Conservation (phyloP, 2,329 filamentous ascomycete genomes). For the Alternaria sp. region DNA sequence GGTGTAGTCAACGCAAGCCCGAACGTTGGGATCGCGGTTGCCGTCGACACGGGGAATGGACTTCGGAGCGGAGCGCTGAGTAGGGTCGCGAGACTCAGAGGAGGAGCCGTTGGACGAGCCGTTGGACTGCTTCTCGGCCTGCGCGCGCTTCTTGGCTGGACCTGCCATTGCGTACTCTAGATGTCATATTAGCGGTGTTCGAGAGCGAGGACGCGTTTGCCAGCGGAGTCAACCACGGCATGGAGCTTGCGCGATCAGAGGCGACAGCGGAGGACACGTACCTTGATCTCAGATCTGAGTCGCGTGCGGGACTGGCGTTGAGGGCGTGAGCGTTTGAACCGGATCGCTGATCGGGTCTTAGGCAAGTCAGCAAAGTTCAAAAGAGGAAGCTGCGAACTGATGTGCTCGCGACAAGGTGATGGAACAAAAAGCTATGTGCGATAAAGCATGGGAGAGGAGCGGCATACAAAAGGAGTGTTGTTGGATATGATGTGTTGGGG, state of each 20-base stretch:
- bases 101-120: constrained; percentile 36
- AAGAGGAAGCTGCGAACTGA: constrained; percentile 10
- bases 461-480: constrained; percentile 4
- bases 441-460: neutral
- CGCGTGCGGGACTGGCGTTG: constrained; percentile 1
- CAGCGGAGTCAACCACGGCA: neutral
- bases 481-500: constrained; percentile 1
- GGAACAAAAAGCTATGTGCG: neutral
- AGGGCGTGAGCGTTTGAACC: constrained; percentile 9
- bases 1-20: constrained; percentile 30
- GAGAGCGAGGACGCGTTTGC: constrained; percentile 1
- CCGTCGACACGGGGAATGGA: constrained; percentile 43
- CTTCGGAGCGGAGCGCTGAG: constrained; percentile 35
- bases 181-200: constrained; percentile 24
- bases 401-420: constrained; percentile 6
- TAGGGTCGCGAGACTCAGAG: constrained; percentile 30
- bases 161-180: constrained; percentile 45
- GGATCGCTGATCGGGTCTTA: constrained; percentile 15
- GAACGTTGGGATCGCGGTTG: constrained; percentile 38
- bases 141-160: constrained; percentile 42
- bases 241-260: neutral
- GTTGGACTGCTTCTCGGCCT: constrained; percentile 35
- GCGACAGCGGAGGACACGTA: constrained; percentile 8
- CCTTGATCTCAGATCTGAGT: constrained; percentile 18
- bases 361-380: constrained; percentile 18